A percentile compares a stretch with the other conserved stretches of the same genome.
phyloP scores from a whole-genome alignment of 176 grass and related monocot species.

The Oryza punctata region DNA sequence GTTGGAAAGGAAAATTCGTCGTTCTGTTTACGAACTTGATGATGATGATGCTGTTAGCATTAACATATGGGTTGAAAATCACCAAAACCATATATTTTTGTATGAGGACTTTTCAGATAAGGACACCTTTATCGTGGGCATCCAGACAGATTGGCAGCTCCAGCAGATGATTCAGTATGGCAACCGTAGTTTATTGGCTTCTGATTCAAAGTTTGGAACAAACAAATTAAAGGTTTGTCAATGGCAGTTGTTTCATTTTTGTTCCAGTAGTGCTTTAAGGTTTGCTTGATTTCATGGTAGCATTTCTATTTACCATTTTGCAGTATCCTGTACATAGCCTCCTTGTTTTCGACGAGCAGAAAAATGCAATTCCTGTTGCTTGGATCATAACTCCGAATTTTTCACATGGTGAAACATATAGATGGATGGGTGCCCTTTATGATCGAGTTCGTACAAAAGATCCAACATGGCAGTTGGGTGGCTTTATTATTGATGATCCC shows the following conservation, averaged over 20 bases:
- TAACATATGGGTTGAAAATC: constrained; percentile 75
- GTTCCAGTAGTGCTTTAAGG: constrained; percentile 17
- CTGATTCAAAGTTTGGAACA: constrained; percentile 92
- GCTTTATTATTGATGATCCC: constrained; percentile 93
- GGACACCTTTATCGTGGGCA: constrained; percentile 76
- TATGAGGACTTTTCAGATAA: constrained; percentile 82
- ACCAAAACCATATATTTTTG: constrained; percentile 80
- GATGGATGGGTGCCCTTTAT: constrained; percentile 93
- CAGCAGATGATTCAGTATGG: constrained; percentile 95
- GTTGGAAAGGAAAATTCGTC: constrained; percentile 92
- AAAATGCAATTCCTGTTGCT: constrained; percentile 88
- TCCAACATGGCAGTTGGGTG: constrained; percentile 90
- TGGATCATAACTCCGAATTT: constrained; percentile 82
- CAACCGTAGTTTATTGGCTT: constrained; percentile 71
- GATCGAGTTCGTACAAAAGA: constrained; percentile 83
- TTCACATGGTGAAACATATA: constrained; percentile 68
- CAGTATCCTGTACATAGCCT: constrained; percentile 93
- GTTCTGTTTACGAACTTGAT: constrained; percentile 72
- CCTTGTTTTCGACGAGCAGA: constrained; percentile 81
- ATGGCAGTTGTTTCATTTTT: constrained; percentile 24
- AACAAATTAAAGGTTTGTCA: constrained; percentile 87
- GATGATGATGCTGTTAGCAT: constrained; percentile 77
- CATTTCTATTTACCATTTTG: constrained; percentile 49
- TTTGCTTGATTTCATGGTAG: constrained; percentile 40
- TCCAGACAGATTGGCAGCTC: constrained; percentile 98